Conservation (phyloP, 1,284 basidiomycete species). For the Phellopilus nigrolimitatus region DNA sequence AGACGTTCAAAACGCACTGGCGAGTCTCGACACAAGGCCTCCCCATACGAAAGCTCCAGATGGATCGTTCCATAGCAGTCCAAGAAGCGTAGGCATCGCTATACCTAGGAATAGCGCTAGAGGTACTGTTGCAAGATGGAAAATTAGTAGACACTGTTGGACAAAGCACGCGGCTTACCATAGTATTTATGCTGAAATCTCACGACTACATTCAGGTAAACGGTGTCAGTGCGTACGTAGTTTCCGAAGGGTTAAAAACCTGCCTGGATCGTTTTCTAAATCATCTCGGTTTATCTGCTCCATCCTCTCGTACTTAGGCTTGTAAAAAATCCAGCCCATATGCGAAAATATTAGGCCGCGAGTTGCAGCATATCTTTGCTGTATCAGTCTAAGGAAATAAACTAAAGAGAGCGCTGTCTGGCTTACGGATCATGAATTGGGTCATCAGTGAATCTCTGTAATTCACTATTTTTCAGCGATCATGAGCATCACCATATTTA, state of each 20-base stretch:
- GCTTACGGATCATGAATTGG: slow-evolving; percentile 66
- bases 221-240: neutral
- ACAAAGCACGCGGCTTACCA: slow-evolving; percentile 34
- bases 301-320: slow-evolving; percentile 63
- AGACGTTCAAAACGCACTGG: slow-evolving; percentile 45
- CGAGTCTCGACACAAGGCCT: slow-evolving; percentile 55
- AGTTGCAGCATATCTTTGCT: slow-evolving; percentile 64
- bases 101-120: slow-evolving; percentile 60
- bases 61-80: slow-evolving; percentile 53
- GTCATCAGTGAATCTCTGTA: slow-evolving; percentile 71
- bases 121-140: slow-evolving; percentile 38
- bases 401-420: neutral
- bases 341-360: slow-evolving; percentile 71
- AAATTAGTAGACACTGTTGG: neutral
- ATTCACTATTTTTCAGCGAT: neutral
- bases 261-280: slow-evolving; percentile 66
- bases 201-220: slow-evolving; percentile 50
- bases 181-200: slow-evolving; percentile 70
- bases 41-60: slow-evolving; percentile 66
- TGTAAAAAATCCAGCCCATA: slow-evolving; percentile 83
- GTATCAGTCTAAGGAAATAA: neutral
- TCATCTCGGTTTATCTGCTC: slow-evolving; percentile 63
- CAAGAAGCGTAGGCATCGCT: slow-evolving; percentile 49
- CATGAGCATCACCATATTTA: neutral
- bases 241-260: slow-evolving; percentile 21